Base-by-base conservation (phyloP, 2,329 filamentous ascomycete species). In the Phialemoniopsis sp. region DNA sequence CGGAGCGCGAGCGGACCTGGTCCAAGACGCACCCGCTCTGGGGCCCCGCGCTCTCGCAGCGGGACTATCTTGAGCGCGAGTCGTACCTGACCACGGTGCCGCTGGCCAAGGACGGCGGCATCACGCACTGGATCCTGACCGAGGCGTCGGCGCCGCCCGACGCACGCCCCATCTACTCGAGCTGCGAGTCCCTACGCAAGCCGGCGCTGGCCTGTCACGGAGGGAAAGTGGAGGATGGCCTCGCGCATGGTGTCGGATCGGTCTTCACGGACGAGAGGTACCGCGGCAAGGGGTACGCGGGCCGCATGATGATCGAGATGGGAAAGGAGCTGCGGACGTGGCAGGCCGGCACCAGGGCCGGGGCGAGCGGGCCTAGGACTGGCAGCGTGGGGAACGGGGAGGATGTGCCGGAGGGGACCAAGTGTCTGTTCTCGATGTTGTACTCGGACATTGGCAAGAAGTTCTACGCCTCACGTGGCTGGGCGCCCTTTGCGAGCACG, bases 361-460 rank as follows among this genome's bases (percentile, higher is more conserved):
- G 21, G 21, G 21, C 21, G 21, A 26, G 21, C 21, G 21, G 21
- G 21, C 21, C 21, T 26, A 6, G 10, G 6, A 10, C 6, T 26
- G 6, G 21, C 21, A 10, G 21, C 21, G 48, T 47, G 13, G 38
- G 38, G 2, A 45, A 46, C 29, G 49, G 63, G 32, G 50, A 46
- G 37, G 52, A n/a, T 49, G 54, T 18, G 62, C 66, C 37, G 55
- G 58, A 5, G 6, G 28, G 13, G 9, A 29, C 18, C 48, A 59
- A 55, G 56, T 71, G 58, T 46, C 61, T 78, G 13, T 93, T 91
- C 60, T 90, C 87, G 1, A 76, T 94, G 8, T 70, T 96, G 8
- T 95, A 82, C 62, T 95, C 89, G 8, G 88, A 94, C 53, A 89
- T 94, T 47, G 88, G 90, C 15, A 85, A 88, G 68, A 67, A 68